Evolutionary conservation across 495 filamentous ascomycete genomes (phyloP).

Genomic region (Pseudotulostoma volvatum): DNA sequence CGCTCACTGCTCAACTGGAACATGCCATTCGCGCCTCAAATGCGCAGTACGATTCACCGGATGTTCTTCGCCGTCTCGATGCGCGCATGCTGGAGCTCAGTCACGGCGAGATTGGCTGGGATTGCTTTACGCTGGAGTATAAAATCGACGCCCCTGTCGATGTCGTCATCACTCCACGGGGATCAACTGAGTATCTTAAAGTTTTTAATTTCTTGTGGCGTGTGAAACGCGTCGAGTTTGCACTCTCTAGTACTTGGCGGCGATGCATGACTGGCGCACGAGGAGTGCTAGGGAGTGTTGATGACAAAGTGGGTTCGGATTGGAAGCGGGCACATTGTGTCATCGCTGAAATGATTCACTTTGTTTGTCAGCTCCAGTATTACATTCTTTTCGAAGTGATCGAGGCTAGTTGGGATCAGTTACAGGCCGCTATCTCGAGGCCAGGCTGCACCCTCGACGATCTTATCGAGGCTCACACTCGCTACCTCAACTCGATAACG

Average conservation of each 20-base stretch:
- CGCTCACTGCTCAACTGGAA: slow-evolving; percentile 87
- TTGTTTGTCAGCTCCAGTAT: slow-evolving; percentile 91
- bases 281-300: slow-evolving; percentile 72
- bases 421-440: slow-evolving; percentile 63
- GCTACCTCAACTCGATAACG: slow-evolving; percentile 84
- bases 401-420: slow-evolving; percentile 77
- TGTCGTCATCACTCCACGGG: slow-evolving; percentile 90
- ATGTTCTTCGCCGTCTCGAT: slow-evolving; percentile 82
- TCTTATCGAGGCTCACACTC: slow-evolving; percentile 77
- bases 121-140: slow-evolving; percentile 98
- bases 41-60: slow-evolving; percentile 86
- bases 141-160: slow-evolving; percentile 96
- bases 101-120: slow-evolving; percentile 97
- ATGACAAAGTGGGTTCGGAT: slow-evolving; percentile 56
- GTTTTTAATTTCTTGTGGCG: slow-evolving; percentile 99
- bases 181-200: slow-evolving; percentile 89
- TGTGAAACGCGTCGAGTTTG: slow-evolving; percentile 94
- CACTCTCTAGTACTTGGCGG: slow-evolving; percentile 76
- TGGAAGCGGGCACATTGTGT: slow-evolving; percentile 84
- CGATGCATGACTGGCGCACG: slow-evolving; percentile 91
- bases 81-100: slow-evolving; percentile 90
- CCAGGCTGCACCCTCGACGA: slow-evolving; percentile 86
- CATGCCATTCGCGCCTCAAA: slow-evolving; percentile 96
- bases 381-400: slow-evolving; percentile 99
- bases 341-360: slow-evolving; percentile 95